Evolutionary conservation across 306 rosid genomes (phyloP).

Genomic region (Dalbergia cultrata): DNA sequence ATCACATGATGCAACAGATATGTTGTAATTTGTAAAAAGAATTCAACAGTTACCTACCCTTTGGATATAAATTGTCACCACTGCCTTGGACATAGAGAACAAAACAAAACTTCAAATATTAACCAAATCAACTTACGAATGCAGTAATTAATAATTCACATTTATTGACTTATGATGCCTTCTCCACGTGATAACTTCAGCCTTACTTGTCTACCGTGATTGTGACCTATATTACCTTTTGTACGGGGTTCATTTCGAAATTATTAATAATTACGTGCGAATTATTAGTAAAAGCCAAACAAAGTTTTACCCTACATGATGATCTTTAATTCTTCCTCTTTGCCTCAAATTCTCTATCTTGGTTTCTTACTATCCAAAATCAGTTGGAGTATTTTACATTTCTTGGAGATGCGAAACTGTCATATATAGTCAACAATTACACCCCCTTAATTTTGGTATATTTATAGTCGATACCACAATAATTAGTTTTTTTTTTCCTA

Average conservation of each 20-base stretch:
- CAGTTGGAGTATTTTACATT: too few relatives aligned
- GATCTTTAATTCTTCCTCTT: neutral
- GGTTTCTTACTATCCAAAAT: too few relatives aligned
- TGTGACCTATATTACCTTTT: slow-evolving; percentile 8
- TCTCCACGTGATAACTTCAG: slow-evolving; percentile 50
- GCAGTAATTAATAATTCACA: neutral
- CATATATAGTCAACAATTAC: too few relatives aligned
- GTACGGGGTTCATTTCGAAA: neutral
- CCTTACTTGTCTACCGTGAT: slow-evolving; percentile 8
- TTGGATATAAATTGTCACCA: slow-evolving; percentile 34
- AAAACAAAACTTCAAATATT: slow-evolving; percentile 41
- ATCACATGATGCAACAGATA: slow-evolving; percentile 52
- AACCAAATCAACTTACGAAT: slow-evolving; percentile 32
- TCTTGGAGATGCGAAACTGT: too few relatives aligned
- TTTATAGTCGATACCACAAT: too few relatives aligned
- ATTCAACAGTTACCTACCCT: slow-evolving; percentile 50
- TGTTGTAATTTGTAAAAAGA: slow-evolving; percentile 28
- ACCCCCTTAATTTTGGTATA: too few relatives aligned
- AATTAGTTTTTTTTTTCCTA: too few relatives aligned
- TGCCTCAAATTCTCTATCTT: neutral
- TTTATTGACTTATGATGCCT: slow-evolving; percentile 5
- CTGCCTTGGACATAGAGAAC: slow-evolving; percentile 23
- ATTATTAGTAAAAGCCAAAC: neutral
- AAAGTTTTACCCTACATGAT: neutral
- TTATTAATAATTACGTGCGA: neutral